Evolutionary conservation across 352 stramenopile genomes (phyloP), one percentile per base, ranked within the genome.

Genomic region (Lagenidium sp.): DNA sequence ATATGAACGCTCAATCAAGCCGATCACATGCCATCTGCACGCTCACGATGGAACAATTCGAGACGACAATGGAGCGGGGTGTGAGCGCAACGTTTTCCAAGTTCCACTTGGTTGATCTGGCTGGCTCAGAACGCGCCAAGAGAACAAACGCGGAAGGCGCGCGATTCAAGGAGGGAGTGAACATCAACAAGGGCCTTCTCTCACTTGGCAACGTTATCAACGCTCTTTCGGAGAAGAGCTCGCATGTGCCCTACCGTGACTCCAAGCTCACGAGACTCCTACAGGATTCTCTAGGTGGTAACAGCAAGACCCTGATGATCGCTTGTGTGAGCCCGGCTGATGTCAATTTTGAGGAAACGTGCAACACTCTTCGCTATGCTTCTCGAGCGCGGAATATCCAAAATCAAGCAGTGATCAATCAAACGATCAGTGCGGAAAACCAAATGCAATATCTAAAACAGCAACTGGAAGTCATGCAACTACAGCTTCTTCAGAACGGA

Each of bases 381-480:
- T 95, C 96, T 41, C 85, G 96, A 18, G 93, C 97, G 4, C 98
- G 98, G 36, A 98, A 98, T 44, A 99, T 99, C 55, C 94, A 98
- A 54, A 99, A 99, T 63, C 85, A 90, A 47, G 93, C 96, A 1
- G 79, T 97, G 42, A 87, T 99, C 28, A 99, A 99, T 61, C 89
- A 98, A 50, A 92, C 98, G 48, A 68, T 87, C 18, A 97, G 95
- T 44, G 80, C 93, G 19, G 77, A 89, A 23, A 96, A 60, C 39
- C 65, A 83, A 47, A 47, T 88, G 8, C 25, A 29, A 4, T 71
- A 65, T 29, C 55, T 90, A 6, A 84, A 82, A 40, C 69, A 81
- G 43, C 72, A 91, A 48, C 36, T 91, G 16, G 73, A 78, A 36
- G 46, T 85, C 25, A 41, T 85, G 25, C 63, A 85, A 35, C 43